phyloP scores from a whole-genome alignment of 1,139 yeast species.

The Diutina neorugosa region DNA sequence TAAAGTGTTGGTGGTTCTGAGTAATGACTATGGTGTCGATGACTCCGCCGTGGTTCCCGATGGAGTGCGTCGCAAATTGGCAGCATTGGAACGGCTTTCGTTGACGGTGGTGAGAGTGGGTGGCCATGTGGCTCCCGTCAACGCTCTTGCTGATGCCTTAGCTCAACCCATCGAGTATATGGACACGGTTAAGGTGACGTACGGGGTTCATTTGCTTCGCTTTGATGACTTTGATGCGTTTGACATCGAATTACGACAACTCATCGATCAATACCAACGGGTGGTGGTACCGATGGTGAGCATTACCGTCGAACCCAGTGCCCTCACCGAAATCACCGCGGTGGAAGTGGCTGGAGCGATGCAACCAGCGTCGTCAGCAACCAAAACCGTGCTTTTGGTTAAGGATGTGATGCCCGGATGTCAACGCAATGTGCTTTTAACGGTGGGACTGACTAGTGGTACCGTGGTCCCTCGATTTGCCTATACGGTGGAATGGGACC shows the following conservation, averaged over 20 bases:
- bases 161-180: background rate
- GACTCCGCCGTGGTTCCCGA: background rate
- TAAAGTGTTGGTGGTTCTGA: background rate
- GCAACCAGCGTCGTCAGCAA: background rate
- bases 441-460: background rate
- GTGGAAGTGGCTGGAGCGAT: background rate
- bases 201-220: background rate
- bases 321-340: background rate
- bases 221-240: constrained; percentile 1
- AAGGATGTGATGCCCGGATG: background rate
- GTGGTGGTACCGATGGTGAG: constrained; percentile 2
- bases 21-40: background rate
- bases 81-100: background rate
- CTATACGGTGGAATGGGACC: background rate
- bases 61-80: background rate
- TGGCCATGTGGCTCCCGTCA: background rate
- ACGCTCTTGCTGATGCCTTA: background rate
- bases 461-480: background rate
- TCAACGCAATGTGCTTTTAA: background rate
- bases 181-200: background rate
- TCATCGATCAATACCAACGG: background rate
- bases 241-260: background rate
- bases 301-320: background rate
- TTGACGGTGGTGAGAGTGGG: background rate
- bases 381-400: background rate